Evolutionary conservation across 257 asterid genomes (phyloP).

Genomic region (Solanum chiquidenum): DNA sequence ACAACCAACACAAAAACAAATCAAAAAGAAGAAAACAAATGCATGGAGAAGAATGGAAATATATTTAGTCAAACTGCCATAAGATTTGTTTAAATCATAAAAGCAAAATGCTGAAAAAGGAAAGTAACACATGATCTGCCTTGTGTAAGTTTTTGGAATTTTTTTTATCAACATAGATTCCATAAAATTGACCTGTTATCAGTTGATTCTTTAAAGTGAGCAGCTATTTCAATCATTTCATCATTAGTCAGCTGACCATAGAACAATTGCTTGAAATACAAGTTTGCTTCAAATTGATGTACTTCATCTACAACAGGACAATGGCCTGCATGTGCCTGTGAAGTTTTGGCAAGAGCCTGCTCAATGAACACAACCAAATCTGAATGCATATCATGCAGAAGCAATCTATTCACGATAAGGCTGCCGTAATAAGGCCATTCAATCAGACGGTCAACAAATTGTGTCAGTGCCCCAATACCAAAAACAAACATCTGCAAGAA

Average conservation of each 20-base stretch:
- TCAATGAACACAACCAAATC: constrained; percentile 64
- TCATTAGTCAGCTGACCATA: constrained; percentile 63
- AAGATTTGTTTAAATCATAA: background rate
- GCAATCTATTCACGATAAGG: constrained; percentile 74
- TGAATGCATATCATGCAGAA: constrained; percentile 50
- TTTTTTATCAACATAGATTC: background rate
- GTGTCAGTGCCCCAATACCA: constrained; percentile 79
- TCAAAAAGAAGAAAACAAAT: background rate
- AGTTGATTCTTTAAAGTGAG: constrained; percentile 66
- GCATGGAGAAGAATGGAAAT: background rate
- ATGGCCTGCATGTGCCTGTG: constrained; percentile 47
- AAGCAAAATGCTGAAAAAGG: background rate
- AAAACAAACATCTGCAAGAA: constrained; percentile 72
- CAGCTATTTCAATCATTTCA: constrained; percentile 61
- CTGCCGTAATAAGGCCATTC: constrained; percentile 97
- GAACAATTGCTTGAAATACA: constrained; percentile 44
- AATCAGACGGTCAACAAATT: constrained; percentile 76
- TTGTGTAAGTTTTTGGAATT: background rate
- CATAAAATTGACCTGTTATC: constrained; percentile 42
- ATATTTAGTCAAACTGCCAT: background rate
- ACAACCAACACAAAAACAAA: background rate
- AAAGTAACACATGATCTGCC: background rate
- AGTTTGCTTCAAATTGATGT: background rate
- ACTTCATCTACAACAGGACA: constrained; percentile 28
- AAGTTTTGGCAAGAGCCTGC: constrained; percentile 48